Base-by-base conservation (phyloP, 2,329 filamentous ascomycete genomes). In the Fusarium tanahbumbuense region DNA sequence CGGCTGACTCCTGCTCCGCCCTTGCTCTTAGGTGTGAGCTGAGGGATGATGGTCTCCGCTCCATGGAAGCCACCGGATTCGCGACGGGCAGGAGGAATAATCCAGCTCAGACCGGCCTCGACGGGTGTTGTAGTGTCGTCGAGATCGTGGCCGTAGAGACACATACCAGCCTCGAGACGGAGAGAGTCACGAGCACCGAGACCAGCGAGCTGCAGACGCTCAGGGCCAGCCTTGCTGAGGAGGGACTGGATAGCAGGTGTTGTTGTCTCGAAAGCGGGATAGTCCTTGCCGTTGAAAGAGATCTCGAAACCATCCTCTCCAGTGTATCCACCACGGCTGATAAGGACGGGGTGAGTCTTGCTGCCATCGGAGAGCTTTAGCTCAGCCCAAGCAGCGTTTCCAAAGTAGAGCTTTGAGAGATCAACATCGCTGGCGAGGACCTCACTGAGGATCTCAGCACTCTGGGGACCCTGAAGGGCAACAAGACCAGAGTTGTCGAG, bases 301-400 rank as follows among this genome's bases (percentile, higher is more conserved):
- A 99, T 93, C 83, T 99, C 96, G 81, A 99, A 99, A 44, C 96
- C 96, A 80, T 99, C 96, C 83, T 99, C 96, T 64, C 96, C 96
- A 0, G 96, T 99, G 84, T 99, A 99, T 7, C 96, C 96, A 48
- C 92, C 96, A 65, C 96, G 89, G 78, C 91, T 94, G 77, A 98
- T 90, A 53, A 98, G 77, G 22, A 83, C 77, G 9, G 79, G 78
- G 67, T 80, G 77, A 52, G 79, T 77, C 72, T 78, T 76, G 69
- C 68, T 64, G 40, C 85, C 86, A 46, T 86, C 87, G 40, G 85
- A 81, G 15, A 93, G 83, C 67, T 85, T 87, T 56, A 98, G 82
- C 68, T 87, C 86, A 22, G 92, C 87, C 76, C 87, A 88, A 56
- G 87, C 86, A 61, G 89, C 91, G 73, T 91, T 89, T 63, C 96